A percentile compares a stretch with the other conserved stretches of the same genome.
These are phyloP conservation scores for Solanum chiquidenum DNA, from an alignment of 257 asterid genomes.

Conservation along the genomic window DNA sequence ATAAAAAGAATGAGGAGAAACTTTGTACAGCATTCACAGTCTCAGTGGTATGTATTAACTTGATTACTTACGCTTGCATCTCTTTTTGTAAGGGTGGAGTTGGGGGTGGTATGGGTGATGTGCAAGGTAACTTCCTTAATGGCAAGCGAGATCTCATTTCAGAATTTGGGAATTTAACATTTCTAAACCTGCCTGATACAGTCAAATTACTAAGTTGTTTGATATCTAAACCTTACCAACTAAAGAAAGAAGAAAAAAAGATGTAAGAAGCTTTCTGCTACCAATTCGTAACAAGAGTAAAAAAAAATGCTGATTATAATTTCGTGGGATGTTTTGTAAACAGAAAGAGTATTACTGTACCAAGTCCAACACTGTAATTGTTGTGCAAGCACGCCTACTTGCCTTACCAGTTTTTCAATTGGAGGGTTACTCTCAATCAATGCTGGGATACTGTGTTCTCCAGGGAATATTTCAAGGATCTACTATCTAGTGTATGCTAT, in stretches of 20 bases:
- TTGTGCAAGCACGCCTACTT: not conserved
- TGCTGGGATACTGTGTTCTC: not conserved
- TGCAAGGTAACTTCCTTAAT: not conserved
- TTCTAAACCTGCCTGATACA: not conserved
- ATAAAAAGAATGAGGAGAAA: conserved; percentile 87
- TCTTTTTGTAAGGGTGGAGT: not conserved
- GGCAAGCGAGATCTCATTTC: not conserved
- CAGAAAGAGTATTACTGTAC: not conserved
- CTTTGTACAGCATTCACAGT: conserved; percentile 88
- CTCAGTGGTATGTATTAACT: conserved; percentile 66
- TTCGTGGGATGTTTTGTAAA: not conserved
- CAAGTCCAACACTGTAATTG: not conserved
- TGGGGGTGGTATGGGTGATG: not conserved
- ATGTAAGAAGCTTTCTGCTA: not conserved
- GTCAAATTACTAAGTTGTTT: not conserved
- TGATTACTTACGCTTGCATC: not conserved
- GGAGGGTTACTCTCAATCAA: not conserved
- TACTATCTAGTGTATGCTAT: not conserved
- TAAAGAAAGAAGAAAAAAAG: not conserved
- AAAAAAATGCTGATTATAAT: not conserved
- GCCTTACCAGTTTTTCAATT: not conserved
- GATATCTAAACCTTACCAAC: not conserved
- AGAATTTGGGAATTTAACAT: not conserved
- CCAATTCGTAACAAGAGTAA: not conserved
- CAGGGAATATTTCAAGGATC: not conserved